Conservation (phyloP, 1,284 basidiomycete species). For the Ganoderma lucidum region DNA sequence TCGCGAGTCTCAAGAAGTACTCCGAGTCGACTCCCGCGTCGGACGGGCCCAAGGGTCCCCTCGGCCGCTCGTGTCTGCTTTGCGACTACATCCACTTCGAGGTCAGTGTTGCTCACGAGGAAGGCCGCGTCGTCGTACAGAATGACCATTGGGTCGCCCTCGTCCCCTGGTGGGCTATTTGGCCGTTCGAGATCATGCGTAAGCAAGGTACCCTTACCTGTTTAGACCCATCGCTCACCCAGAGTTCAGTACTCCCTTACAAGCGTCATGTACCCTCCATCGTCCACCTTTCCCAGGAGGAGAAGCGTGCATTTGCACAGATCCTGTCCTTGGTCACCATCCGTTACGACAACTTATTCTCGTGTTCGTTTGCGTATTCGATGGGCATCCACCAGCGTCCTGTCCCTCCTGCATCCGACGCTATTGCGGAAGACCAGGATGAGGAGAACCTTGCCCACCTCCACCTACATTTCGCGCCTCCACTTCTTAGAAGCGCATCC, state of each 20-base stretch:
- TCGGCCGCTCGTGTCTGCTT: constrained; percentile 77
- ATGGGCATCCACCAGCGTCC: constrained; percentile 94
- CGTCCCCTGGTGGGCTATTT: constrained; percentile 96
- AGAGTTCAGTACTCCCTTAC: constrained; percentile 74
- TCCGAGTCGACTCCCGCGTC: constrained; percentile 48
- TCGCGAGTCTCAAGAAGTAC: constrained; percentile 68
- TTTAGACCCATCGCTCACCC: background rate
- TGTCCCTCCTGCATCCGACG: constrained; percentile 48
- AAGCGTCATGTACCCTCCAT: constrained; percentile 81
- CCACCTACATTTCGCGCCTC: constrained; percentile 92
- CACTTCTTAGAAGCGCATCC: constrained; percentile 82
- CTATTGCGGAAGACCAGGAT: constrained; percentile 43
- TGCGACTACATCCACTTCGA: constrained; percentile 89
- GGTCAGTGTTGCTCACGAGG: constrained; percentile 50
- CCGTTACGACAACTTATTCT: constrained; percentile 88
- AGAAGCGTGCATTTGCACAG: constrained; percentile 71
- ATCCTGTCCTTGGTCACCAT: constrained; percentile 73
- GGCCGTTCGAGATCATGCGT: constrained; percentile 93
- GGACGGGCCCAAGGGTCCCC: constrained; percentile 63
- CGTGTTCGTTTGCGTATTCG: constrained; percentile 93
- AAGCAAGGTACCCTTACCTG: constrained; percentile 33
- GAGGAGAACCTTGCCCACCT: constrained; percentile 77
- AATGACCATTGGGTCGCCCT: constrained; percentile 88
- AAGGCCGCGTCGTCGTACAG: constrained; percentile 74
- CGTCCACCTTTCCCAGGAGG: constrained; percentile 63